phyloP scores from a whole-genome alignment of 2,329 filamentous ascomycete genomes.

The Epicoccum sorghinum region DNA sequence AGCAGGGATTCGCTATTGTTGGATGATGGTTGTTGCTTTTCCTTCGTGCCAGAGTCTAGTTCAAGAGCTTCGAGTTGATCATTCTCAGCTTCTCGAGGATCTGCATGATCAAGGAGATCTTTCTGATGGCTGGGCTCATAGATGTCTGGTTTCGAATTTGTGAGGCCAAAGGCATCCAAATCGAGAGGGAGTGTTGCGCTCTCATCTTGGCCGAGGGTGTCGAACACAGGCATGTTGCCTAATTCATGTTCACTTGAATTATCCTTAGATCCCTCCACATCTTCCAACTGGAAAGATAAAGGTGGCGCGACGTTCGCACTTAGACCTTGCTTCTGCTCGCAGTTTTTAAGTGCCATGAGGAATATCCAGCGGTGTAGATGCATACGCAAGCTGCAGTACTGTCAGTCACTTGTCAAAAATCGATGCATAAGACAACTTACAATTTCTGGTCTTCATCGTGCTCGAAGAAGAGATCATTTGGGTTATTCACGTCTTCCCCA shows the following conservation, averaged over 20 bases:
- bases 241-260: not conserved
- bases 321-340: not conserved
- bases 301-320: not conserved
- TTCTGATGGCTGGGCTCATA: too few relatives aligned
- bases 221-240: not conserved
- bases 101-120: too few relatives aligned
- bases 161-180: too few relatives aligned
- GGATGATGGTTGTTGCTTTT: not conserved
- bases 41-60: too few relatives aligned
- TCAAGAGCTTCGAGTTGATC: too few relatives aligned
- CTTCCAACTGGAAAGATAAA: not conserved
- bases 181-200: not conserved
- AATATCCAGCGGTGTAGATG: constrained; percentile 15
- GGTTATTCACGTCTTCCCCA: not conserved
- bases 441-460: constrained; percentile 4
- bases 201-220: not conserved
- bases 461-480: constrained; percentile 8
- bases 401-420: not conserved
- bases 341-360: not conserved
- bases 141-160: not conserved
- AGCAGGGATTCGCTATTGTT: too few relatives aligned
- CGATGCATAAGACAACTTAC: not conserved
- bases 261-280: not conserved
- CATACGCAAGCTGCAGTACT: not conserved
- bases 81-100: too few relatives aligned